Conservation (phyloP, 2,329 filamentous ascomycete species). For the Botrytis pseudocinerea region DNA sequence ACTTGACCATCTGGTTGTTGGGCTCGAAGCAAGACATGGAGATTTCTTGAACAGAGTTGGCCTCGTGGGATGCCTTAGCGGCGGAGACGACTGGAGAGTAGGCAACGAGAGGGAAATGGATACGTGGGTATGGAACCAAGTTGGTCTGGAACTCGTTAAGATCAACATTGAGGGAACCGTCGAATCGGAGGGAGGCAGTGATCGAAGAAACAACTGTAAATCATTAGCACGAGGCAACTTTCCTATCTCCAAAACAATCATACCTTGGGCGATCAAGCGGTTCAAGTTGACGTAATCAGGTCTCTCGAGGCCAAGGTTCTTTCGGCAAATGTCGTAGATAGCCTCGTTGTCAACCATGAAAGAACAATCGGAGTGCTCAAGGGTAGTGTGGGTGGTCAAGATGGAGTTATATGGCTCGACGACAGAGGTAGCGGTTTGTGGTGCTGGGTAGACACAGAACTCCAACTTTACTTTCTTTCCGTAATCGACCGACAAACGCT, state of each 20-base stretch:
- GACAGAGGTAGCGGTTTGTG: constrained; percentile 62
- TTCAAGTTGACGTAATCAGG: constrained; percentile 66
- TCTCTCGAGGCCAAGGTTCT: constrained; percentile 63
- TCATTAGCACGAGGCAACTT: constrained; percentile 59
- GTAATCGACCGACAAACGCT: constrained; percentile 64
- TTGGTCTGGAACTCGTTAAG: constrained; percentile 71
- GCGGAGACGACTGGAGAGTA: constrained; percentile 64
- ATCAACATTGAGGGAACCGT: constrained; percentile 67
- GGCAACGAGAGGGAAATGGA: constrained; percentile 66
- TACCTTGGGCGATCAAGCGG: constrained; percentile 73
- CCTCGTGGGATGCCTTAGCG: constrained; percentile 61
- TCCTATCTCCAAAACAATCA: constrained; percentile 41
- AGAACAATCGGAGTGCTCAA: constrained; percentile 67
- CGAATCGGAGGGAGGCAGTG: constrained; percentile 64
- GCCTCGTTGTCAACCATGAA: constrained; percentile 70
- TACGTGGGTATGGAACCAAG: constrained; percentile 66
- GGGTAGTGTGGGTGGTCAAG: constrained; percentile 56
- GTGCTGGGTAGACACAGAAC: constrained; percentile 65
- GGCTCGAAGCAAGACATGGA: constrained; percentile 56
- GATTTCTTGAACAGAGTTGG: constrained; percentile 19
- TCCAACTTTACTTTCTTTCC: constrained; percentile 70
- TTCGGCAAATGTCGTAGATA: constrained; percentile 67
- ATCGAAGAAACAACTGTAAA: constrained; percentile 62
- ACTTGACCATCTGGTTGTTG: constrained; percentile 68
- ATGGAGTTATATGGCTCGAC: constrained; percentile 69